These are phyloP conservation scores for Lactarius hengduanensis DNA, from an alignment of 768 basidiomycete species.

Conservation along the genomic window DNA sequence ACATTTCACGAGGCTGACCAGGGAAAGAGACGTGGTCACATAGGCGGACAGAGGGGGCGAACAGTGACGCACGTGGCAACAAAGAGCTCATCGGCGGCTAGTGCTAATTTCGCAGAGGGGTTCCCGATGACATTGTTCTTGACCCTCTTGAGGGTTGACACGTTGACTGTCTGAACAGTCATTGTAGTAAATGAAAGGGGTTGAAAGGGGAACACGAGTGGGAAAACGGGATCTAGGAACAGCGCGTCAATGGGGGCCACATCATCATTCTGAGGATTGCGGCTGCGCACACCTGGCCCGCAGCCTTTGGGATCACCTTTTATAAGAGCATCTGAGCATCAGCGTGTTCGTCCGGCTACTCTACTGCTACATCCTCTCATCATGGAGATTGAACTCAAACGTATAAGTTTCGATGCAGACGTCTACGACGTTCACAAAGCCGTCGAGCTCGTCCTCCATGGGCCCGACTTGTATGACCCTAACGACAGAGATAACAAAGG, in stretches of 20 bases:
- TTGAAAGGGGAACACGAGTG: not conserved
- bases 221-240: not conserved
- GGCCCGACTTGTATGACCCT: slow-evolving; percentile 43
- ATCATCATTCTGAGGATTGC: slow-evolving; percentile 28
- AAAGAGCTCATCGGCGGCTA: slow-evolving; percentile 56
- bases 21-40: not conserved
- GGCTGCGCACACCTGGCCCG: not conserved
- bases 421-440: slow-evolving; percentile 56
- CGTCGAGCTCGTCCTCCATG: slow-evolving; percentile 58
- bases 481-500: slow-evolving; percentile 34
- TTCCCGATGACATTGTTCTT: slow-evolving; percentile 83
- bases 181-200: slow-evolving; percentile 21
- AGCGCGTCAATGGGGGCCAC: not conserved
- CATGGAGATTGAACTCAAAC: slow-evolving; percentile 43
- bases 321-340: not conserved
- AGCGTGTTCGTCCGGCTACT: not conserved
- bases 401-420: slow-evolving; percentile 41
- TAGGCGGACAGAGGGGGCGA: slow-evolving; percentile 4
- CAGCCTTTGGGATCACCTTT: not conserved
- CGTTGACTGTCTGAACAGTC: slow-evolving; percentile 33
- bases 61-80: slow-evolving; percentile 49
- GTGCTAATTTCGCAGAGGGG: slow-evolving; percentile 61
- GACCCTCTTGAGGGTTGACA: slow-evolving; percentile 55
- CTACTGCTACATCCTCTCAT: not conserved
- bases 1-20: slow-evolving; percentile 59